Evolutionary conservation across 2,329 filamentous ascomycete genomes (phyloP).

Genomic region (Chalaropsis ovoidea): DNA sequence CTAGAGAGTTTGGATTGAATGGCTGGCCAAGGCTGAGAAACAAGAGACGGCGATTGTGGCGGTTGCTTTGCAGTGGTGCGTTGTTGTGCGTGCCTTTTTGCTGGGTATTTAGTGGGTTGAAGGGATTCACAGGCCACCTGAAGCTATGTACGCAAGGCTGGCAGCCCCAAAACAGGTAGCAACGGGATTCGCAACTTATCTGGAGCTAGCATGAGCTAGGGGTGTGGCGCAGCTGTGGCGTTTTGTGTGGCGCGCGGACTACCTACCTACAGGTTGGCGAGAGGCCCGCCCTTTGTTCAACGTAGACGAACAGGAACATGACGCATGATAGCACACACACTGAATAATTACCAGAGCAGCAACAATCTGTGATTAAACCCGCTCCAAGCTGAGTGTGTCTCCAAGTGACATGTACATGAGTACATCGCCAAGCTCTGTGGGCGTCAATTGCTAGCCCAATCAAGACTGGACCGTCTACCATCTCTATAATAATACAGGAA

Average conservation of each 20-base stretch:
- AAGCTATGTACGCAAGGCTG: constrained; percentile 23
- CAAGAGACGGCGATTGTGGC: not conserved
- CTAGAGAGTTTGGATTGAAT: constrained; percentile 1
- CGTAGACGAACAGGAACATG: too few species aligned
- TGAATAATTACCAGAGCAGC: too few species aligned
- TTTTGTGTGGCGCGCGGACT: constrained; percentile 11
- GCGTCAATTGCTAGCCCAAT: too few species aligned
- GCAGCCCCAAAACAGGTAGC: constrained; percentile 24
- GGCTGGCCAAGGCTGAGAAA: not conserved
- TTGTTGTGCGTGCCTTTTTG: not conserved
- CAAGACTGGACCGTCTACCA: too few species aligned
- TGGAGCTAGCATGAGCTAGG: not conserved
- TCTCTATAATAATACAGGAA: too few species aligned
- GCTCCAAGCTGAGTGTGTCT: too few species aligned
- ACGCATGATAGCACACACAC: too few species aligned
- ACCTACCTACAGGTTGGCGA: too few species aligned
- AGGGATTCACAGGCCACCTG: not conserved
- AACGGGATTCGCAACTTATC: constrained; percentile 24
- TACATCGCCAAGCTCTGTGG: not conserved
- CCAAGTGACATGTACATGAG: too few species aligned
- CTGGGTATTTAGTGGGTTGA: constrained; percentile 20
- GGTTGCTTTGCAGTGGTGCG: constrained; percentile 14
- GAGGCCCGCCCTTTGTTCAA: too few species aligned
- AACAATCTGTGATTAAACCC: too few species aligned
- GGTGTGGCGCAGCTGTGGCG: constrained; percentile 18